Conservation (phyloP, 2,329 filamentous ascomycete species). For the Sclerotinia borealis region DNA sequence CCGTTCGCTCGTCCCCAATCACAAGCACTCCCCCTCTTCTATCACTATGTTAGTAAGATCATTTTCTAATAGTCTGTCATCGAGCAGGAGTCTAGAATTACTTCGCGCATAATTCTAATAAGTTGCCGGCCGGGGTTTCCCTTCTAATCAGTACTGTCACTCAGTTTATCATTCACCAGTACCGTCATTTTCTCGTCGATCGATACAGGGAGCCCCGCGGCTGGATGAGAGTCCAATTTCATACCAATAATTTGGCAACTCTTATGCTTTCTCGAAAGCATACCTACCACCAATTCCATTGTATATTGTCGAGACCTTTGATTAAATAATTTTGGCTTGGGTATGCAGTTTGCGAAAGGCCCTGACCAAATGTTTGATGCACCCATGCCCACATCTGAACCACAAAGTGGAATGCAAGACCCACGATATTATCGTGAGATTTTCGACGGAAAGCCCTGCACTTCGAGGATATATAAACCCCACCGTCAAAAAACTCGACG, state of each 20-base stretch:
- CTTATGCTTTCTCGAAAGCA: background rate
- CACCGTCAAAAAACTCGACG: conserved; percentile 23
- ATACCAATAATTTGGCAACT: background rate
- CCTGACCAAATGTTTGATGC: conserved; percentile 5
- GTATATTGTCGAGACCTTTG: background rate
- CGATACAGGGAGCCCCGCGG: background rate
- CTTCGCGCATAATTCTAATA: conserved; percentile 1
- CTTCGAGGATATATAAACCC: conserved; percentile 25
- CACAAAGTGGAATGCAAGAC: conserved; percentile 24
- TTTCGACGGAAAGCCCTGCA: conserved; percentile 19
- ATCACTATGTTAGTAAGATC: background rate
- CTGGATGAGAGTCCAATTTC: background rate
- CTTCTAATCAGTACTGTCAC: background rate
- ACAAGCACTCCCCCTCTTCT: background rate
- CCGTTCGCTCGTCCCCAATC: background rate
- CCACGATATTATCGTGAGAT: conserved; percentile 13
- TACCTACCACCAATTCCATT: background rate
- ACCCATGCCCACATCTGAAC: background rate
- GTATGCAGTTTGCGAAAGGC: conserved; percentile 7
- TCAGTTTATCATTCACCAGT: background rate
- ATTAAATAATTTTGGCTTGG: background rate
- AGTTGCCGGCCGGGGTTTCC: background rate
- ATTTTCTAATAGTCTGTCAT: conserved; percentile 3
- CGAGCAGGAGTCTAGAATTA: conserved; percentile 5
- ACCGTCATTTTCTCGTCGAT: background rate